Evolutionary conservation across 352 stramenopile species (phyloP).

Genomic region (Phytopythium chamaehyphon): DNA sequence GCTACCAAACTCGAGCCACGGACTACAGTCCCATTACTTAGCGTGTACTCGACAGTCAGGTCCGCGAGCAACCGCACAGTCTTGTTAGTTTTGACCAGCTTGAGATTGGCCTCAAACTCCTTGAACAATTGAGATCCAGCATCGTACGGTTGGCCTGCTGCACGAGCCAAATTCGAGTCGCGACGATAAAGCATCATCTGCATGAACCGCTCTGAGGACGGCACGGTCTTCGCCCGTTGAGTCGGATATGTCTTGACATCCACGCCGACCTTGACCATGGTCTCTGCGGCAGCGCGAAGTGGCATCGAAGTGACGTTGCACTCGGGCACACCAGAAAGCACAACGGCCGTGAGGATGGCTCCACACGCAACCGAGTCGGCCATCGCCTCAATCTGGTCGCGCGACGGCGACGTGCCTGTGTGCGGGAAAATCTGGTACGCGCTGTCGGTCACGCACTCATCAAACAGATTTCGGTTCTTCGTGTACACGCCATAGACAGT

Average conservation of each 20-base stretch:
- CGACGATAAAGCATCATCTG: constrained; percentile 51
- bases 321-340: constrained; percentile 31
- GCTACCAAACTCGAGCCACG: not conserved
- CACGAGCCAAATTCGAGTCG: constrained; percentile 42
- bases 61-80: constrained; percentile 30
- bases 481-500: constrained; percentile 37
- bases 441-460: constrained; percentile 33
- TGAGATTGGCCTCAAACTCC: constrained; percentile 35
- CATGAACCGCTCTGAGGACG: constrained; percentile 38
- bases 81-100: constrained; percentile 32
- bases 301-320: constrained; percentile 29
- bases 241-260: constrained; percentile 16
- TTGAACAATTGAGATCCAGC: constrained; percentile 38
- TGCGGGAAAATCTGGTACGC: constrained; percentile 50
- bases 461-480: constrained; percentile 40
- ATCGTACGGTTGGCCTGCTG: constrained; percentile 36
- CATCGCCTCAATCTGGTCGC: constrained; percentile 32
- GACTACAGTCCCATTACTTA: constrained; percentile 16
- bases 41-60: constrained; percentile 42
- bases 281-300: constrained; percentile 32
- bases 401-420: constrained; percentile 23
- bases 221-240: constrained; percentile 11
- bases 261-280: constrained; percentile 40
- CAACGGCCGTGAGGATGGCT: constrained; percentile 31
- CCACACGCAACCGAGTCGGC: constrained; percentile 24